Conservation (phyloP, 2,329 filamentous ascomycete genomes). For the Penicillium capsulatum region DNA sequence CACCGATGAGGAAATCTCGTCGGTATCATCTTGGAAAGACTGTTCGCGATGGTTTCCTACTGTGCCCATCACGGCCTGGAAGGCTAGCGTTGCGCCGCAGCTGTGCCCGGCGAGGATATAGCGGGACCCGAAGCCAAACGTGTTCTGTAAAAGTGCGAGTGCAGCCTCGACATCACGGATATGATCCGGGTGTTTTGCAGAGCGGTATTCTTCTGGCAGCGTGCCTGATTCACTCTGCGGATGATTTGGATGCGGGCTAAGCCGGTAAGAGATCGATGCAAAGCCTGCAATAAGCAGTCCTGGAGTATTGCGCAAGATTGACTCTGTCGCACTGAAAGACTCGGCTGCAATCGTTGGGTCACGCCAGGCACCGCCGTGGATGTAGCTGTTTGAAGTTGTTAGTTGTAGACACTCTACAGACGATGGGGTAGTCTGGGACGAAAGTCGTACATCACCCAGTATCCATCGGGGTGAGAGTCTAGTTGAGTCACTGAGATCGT, state of each 20-base stretch:
- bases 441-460: conserved; percentile 40
- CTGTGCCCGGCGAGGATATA: conserved; percentile 48
- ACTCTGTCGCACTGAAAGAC: conserved; percentile 35
- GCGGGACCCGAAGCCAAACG: conserved; percentile 35
- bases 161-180: conserved; percentile 41
- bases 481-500: conserved; percentile 30
- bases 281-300: conserved; percentile 35
- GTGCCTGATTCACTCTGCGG: conserved; percentile 35
- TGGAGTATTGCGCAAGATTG: conserved; percentile 27
- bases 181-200: conserved; percentile 45
- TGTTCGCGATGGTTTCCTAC: conserved; percentile 15
- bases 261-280: conserved; percentile 47
- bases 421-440: neutral
- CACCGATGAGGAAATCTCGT: conserved; percentile 12
- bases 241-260: conserved; percentile 41
- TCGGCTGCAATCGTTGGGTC: conserved; percentile 40
- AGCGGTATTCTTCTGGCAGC: conserved; percentile 26
- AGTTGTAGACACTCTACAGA: too few species aligned
- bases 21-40: conserved; percentile 4
- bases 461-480: conserved; percentile 21
- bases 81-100: conserved; percentile 46
- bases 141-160: conserved; percentile 39
- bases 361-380: conserved; percentile 50
- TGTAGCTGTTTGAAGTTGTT: conserved; percentile 30
- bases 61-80: conserved; percentile 41